Evolutionary conservation across 179 eudicot species (phyloP), one percentile per base, ranked within the genome.

Genomic region (Nepenthes alata): DNA sequence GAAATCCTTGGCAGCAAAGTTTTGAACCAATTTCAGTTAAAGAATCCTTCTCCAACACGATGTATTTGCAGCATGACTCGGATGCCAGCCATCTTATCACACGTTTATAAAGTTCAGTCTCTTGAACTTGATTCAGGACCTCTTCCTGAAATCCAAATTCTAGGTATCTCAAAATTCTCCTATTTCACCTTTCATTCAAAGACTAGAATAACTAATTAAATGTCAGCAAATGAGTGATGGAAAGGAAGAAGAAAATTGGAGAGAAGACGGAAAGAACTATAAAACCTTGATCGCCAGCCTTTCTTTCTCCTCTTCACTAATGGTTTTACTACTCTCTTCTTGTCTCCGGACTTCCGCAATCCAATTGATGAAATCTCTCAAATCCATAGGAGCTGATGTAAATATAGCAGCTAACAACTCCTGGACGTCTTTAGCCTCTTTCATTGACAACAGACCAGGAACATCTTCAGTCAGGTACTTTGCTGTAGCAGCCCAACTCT

Each of bases 1-100:
- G 59, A 73, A 76, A 80, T 49, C 78, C 83, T 67, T 79, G 75
- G 52, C 75, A 64, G 53, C 83, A 75, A 39, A 73, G 75, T 67
- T 64, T 58, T 35, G 74, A 61, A 52, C 67, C 75, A 55, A 70
- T 62, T 37, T 62, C 70, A 44, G 53, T 37, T 25, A 75, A 67
- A 15, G 83, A 72, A 58, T 65, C 57, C 51, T 67, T 58, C 61
- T 51, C 50, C 11, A 37, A 37, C 53, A 59, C 6, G 49, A 12
- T n/a, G 47, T 37, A 16, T 44, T 50, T 47, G 53, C 78, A 70
- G 25, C 67, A 67, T 47, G 75, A 53, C 13, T 54, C 55, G n/a
- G 75, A 62, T 47, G 10, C 47, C 53, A 73, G 60, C 78, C 77
- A 76, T 62, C 14, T 55, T 4, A 61, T 65, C 7, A 79, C 62